Percentiles rank a stretch among this genome's conserved stretches.
Evolutionary conservation across 2,329 filamentous ascomycete genomes (phyloP).

Genomic region (Dissoconium aciculare): DNA sequence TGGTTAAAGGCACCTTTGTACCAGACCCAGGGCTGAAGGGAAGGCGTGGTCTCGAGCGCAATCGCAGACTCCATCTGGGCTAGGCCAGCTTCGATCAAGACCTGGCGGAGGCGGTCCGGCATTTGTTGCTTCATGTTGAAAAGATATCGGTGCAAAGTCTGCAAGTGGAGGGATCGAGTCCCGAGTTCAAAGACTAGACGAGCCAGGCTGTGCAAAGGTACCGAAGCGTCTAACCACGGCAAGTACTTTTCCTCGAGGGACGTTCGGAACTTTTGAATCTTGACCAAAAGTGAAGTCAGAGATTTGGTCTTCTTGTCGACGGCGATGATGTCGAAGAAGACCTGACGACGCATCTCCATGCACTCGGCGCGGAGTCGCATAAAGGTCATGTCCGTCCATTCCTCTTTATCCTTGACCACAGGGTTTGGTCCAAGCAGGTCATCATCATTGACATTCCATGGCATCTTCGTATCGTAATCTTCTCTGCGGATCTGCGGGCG

Average conservation of each 20-base stretch:
- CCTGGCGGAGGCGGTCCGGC: constrained; percentile 47
- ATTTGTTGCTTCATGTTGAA: constrained; percentile 33
- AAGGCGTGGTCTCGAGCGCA: constrained; percentile 37
- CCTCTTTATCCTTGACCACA: constrained; percentile 33
- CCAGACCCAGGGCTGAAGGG: constrained; percentile 50
- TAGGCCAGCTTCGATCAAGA: constrained; percentile 48
- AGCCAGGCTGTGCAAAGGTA: constrained; percentile 49
- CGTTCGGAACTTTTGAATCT: constrained; percentile 53
- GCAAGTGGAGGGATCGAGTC: constrained; percentile 47
- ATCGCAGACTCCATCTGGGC: constrained; percentile 41
- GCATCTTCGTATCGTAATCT: constrained; percentile 60
- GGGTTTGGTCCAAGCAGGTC: constrained; percentile 36
- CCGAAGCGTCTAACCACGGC: constrained; percentile 42
- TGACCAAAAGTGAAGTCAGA: constrained; percentile 49
- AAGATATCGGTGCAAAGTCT: constrained; percentile 55
- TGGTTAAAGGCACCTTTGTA: constrained; percentile 57
- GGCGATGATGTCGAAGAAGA: constrained; percentile 54
- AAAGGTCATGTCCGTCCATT: constrained; percentile 55
- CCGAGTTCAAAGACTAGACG: constrained; percentile 51
- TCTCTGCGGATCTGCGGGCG: constrained; percentile 55
- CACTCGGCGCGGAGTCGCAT: constrained; percentile 56
- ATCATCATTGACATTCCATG: constrained; percentile 53
- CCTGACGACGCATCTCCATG: constrained; percentile 54
- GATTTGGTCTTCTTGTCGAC: constrained; percentile 47
- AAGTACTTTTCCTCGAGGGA: constrained; percentile 52